A percentile compares a stretch with the other conserved stretches of the same genome.
Evolutionary conservation across 139 green algal species (phyloP).

Genomic region (Tetraselmis striata): DNA sequence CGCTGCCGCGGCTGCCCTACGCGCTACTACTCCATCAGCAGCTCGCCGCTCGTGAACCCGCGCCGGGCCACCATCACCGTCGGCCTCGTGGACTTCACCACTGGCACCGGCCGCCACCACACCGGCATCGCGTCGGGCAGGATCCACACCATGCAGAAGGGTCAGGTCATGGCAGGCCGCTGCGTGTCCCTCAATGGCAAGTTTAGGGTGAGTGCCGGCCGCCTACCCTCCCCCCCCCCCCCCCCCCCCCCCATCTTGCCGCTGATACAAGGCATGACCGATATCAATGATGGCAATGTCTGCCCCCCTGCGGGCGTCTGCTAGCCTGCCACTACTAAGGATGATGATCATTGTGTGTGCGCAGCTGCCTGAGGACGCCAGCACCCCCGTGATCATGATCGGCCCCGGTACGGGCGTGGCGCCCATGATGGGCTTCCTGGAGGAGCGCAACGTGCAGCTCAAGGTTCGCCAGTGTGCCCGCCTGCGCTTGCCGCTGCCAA

Average conservation of each 20-base stretch:
- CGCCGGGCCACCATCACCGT: constrained; percentile 15
- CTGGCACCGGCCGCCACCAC: neutral
- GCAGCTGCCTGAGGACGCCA: constrained; percentile 8
- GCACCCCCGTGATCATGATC: constrained; percentile 15
- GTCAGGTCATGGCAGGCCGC: neutral
- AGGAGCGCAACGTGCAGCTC: constrained; percentile 5
- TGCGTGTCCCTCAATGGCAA: neutral
- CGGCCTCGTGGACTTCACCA: constrained; percentile 11
- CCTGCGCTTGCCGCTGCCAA: neutral
- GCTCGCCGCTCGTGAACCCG: neutral
- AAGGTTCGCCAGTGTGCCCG: neutral
- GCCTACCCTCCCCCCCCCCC: too few relatives aligned
- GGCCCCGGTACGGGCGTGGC: constrained; percentile 17
- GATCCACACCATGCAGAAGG: neutral
- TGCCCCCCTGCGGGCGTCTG: too few relatives aligned
- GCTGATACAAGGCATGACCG: too few relatives aligned
- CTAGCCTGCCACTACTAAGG: too few relatives aligned
- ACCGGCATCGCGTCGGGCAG: constrained; percentile 5
- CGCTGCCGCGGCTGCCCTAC: constrained; percentile 14
- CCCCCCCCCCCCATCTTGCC: too few relatives aligned
- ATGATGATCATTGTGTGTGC: too few relatives aligned
- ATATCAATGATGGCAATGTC: too few relatives aligned
- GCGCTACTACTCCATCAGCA: neutral
- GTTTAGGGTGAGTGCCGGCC: neutral
- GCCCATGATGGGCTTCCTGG: constrained; percentile 14